phyloP scores from a whole-genome alignment of 106 monocot species.

The Acorus gramineus region DNA sequence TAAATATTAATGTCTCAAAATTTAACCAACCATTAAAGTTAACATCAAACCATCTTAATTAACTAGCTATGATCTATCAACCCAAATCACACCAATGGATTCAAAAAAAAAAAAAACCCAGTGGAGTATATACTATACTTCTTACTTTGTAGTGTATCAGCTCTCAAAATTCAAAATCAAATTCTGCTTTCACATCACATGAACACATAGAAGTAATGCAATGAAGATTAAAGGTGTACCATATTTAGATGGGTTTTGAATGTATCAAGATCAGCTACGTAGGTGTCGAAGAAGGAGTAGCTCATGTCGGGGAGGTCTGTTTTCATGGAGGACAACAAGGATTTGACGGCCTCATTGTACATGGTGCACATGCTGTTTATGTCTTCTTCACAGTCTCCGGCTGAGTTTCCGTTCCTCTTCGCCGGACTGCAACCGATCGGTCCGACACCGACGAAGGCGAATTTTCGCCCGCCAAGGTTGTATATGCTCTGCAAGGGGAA shows the following conservation, averaged over 20 bases:
- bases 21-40: too few species aligned
- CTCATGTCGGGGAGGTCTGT: conserved; percentile 26
- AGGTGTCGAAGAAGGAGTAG: conserved; percentile 68
- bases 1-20: too few species aligned
- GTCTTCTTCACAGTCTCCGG: conserved; percentile 28
- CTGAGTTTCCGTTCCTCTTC: conserved; percentile 24
- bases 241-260: conserved; percentile 15
- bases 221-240: conserved; percentile 14
- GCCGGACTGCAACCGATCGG: conserved; percentile 71
- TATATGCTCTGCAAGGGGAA: conserved; percentile 43
- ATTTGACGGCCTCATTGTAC: conserved; percentile 21
- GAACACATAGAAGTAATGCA: too few species aligned
- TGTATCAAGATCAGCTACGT: conserved; percentile 13
- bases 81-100: too few species aligned
- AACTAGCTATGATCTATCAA: too few species aligned
- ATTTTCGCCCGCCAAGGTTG: conserved; percentile 67
- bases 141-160: too few species aligned
- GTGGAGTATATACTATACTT: too few species aligned
- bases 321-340: conserved; percentile 38
- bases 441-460: conserved; percentile 45
- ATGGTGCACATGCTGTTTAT: conserved; percentile 25
- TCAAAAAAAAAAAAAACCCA: too few species aligned
- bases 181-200: too few species aligned
- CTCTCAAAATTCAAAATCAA: too few species aligned
- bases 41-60: too few species aligned